Base-by-base conservation (phyloP, 202 grass and related monocot species). In the Cymbopogon flexuosus region DNA sequence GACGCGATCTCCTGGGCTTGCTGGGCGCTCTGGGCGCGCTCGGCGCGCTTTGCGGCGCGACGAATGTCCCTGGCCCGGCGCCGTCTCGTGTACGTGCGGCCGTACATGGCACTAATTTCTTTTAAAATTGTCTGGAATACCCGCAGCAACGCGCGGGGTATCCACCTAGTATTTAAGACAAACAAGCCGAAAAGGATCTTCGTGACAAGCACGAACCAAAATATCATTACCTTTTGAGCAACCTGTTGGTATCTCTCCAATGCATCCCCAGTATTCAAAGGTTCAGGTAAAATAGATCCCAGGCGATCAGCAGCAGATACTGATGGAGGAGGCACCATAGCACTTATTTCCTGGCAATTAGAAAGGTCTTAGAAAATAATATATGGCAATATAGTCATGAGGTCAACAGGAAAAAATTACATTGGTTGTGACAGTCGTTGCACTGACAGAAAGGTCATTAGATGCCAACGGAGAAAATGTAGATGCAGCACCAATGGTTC, bases 201-300 rank as follows among this genome's bases (percentile, higher is more conserved):
- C 9, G 15, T 66, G 19, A 57, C 46, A 24, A 18, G 62, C n/a
- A 39, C 35, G 4, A 34, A 27, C 22, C 24, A 59, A 89, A 74
- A 68, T 36, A 22, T 70, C 51, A 52, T 41, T 88, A 92, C 92
- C 89, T 95, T 95, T 75, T 90, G 92, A 46, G 89, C 78, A 77
- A 95, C 87, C 65, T 90, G 92, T 80, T 80, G 81, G 54, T 95
- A 95, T 67, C 62, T 91, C 30, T 91, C 89, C 87, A 95, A 84
- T 52, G 85, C 92, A 86, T 92, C 92, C 21, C 89, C 85, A 57
- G 89, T 90, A 73, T 58, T 95, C 65, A 92, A 75, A 83, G 85
- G 63, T 80, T 95, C 92, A 62, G 85, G 92, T 75, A 83, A 78
- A 62, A 73, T 75, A 69, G 89, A 78, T 84, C 92, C 92, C 30